phyloP scores from a whole-genome alignment of 306 rosid species.

The Cyclanthera cordifolia region DNA sequence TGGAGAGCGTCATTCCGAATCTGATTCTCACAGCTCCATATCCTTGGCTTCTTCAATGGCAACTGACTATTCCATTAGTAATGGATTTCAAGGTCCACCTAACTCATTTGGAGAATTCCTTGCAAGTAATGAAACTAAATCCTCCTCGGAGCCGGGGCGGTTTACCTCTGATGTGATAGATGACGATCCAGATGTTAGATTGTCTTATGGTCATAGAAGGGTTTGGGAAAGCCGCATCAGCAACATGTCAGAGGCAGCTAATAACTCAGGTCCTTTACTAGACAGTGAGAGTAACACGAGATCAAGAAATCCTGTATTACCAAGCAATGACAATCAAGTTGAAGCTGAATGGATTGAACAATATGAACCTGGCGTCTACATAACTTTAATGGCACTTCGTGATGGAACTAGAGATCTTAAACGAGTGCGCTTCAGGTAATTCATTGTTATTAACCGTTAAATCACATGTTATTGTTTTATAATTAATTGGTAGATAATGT shows the following conservation, averaged over 20 bases:
- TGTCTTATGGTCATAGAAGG: slow-evolving; percentile 33
- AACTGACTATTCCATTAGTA: slow-evolving; percentile 35
- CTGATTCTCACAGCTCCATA: slow-evolving; percentile 53
- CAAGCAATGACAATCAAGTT: slow-evolving; percentile 34
- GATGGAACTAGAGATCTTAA: slow-evolving; percentile 78
- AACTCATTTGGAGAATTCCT: slow-evolving; percentile 28
- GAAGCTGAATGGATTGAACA: slow-evolving; percentile 92
- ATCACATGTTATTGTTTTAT: not conserved
- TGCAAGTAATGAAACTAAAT: slow-evolving; percentile 35
- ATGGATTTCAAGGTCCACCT: slow-evolving; percentile 26
- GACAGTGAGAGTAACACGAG: slow-evolving; percentile 56
- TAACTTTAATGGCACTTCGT: slow-evolving; percentile 65
- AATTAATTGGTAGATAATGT: not conserved
- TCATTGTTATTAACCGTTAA: not conserved
- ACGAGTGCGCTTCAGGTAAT: slow-evolving; percentile 94
- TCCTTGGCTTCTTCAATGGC: slow-evolving; percentile 44
- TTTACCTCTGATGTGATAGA: slow-evolving; percentile 30
- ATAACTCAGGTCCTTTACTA: slow-evolving; percentile 46
- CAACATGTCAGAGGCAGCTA: slow-evolving; percentile 38
- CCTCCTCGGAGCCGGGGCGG: slow-evolving; percentile 24
- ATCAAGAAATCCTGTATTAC: slow-evolving; percentile 31
- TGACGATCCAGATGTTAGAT: slow-evolving; percentile 21
- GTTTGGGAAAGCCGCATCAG: slow-evolving; percentile 31
- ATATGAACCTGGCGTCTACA: slow-evolving; percentile 88
- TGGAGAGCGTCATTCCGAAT: slow-evolving; percentile 44